Conservation (phyloP, 1,284 basidiomycete genomes). For the Naganishia liquefaciens region DNA sequence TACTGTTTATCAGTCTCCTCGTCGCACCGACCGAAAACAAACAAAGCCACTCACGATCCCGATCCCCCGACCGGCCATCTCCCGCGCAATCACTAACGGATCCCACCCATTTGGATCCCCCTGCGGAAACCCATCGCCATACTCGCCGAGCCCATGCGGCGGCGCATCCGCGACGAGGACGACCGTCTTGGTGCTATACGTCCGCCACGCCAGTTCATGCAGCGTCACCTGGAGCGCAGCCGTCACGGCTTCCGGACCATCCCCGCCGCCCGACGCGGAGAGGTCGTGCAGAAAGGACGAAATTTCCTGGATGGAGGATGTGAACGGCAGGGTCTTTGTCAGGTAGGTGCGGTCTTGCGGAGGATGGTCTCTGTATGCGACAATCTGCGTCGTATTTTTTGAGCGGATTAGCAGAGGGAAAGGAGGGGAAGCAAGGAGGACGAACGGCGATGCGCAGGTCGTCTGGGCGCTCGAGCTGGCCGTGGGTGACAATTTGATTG, state of each 20-base stretch:
- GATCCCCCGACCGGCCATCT: constrained; percentile 88
- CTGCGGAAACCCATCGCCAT: constrained; percentile 47
- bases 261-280: constrained; percentile 93
- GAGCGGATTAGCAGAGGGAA: background rate
- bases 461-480: constrained; percentile 78
- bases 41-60: constrained; percentile 68
- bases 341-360: constrained; percentile 94
- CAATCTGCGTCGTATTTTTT: constrained; percentile 54
- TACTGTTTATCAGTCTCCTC: constrained; percentile 46
- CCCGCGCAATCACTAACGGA: constrained; percentile 80
- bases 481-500: constrained; percentile 91
- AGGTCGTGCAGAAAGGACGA: constrained; percentile 59
- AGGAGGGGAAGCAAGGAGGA: constrained; percentile 16
- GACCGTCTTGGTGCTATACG: constrained; percentile 87
- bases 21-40: background rate
- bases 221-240: constrained; percentile 85
- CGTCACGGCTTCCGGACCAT: constrained; percentile 97
- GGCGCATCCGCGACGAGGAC: constrained; percentile 96
- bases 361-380: constrained; percentile 89
- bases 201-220: constrained; percentile 83
- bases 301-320: constrained; percentile 82
- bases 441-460: constrained; percentile 83
- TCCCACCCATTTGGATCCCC: constrained; percentile 58
- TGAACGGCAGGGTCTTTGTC: constrained; percentile 91
- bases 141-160: constrained; percentile 70